phyloP scores from a whole-genome alignment of 2,329 filamentous ascomycete species.

The Cryphonectria parasitica region DNA sequence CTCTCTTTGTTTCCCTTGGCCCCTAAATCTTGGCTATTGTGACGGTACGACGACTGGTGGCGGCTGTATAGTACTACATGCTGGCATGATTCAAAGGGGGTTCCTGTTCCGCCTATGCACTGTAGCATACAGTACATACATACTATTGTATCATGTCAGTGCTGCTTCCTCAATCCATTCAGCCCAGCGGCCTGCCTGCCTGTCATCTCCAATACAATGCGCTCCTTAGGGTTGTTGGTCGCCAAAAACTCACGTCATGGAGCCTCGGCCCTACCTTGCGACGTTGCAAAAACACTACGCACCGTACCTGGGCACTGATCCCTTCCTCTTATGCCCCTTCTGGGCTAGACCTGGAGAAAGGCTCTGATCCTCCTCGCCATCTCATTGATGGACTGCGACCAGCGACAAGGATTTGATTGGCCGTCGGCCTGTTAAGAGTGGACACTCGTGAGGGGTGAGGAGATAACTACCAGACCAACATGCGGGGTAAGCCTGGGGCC shows the following conservation, averaged over 20 bases:
- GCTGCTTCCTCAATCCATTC: not conserved
- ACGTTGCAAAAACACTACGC: constrained; percentile 5
- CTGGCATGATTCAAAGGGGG: not conserved
- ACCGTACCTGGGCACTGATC: not conserved
- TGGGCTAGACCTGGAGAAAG: constrained; percentile 14
- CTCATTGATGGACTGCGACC: constrained; percentile 26
- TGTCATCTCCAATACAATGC: not conserved
- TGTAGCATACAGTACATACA: not conserved
- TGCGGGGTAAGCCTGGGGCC: constrained; percentile 22
- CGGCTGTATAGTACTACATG: not conserved
- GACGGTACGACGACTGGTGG: not conserved
- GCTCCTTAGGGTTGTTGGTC: no score
- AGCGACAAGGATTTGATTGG: not conserved
- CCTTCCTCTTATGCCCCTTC: not conserved
- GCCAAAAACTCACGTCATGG: not conserved
- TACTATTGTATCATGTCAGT: not conserved
- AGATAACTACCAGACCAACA: not conserved
- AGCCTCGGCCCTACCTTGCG: constrained; percentile 9
- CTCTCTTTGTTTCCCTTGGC: no score
- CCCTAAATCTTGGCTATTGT: not conserved
- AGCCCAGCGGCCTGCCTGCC: not conserved
- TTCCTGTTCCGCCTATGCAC: no score
- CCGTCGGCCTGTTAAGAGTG: not conserved
- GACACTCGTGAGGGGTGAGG: constrained; percentile 12
- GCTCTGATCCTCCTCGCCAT: constrained; percentile 10